Evolutionary conservation across 2,329 filamentous ascomycete genomes (phyloP).

Genomic region (Fusarium algeriense): DNA sequence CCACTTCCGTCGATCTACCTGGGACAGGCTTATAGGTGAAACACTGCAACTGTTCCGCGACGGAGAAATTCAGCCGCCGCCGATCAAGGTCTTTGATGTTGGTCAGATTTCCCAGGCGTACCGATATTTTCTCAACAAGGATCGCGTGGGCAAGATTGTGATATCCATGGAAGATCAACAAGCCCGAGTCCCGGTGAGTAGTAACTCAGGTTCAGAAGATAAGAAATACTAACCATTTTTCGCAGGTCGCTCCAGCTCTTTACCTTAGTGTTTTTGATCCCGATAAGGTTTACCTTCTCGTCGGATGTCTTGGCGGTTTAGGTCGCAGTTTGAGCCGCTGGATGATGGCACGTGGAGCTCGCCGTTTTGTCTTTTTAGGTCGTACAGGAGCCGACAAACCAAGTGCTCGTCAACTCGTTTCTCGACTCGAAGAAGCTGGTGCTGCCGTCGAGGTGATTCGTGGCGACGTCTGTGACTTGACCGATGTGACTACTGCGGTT

Average conservation of each 20-base stretch:
- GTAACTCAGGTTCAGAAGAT: rapidly evolving
- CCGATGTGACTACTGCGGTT: neutral
- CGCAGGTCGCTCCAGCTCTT: neutral
- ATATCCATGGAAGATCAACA: neutral
- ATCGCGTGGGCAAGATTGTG: neutral
- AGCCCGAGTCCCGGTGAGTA: neutral
- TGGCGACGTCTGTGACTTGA: neutral
- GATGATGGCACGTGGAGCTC: neutral
- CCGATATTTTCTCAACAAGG: neutral
- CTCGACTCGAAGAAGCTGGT: neutral
- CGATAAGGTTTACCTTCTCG: neutral
- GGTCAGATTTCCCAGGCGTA: neutral
- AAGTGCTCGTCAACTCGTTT: neutral
- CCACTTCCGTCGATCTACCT: neutral
- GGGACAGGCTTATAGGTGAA: neutral
- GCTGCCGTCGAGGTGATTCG: neutral
- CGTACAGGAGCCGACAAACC: neutral
- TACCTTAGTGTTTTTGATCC: neutral
- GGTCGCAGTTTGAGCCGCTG: neutral
- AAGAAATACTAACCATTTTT: rapidly evolving
- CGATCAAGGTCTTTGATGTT: neutral
- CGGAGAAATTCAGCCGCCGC: neutral
- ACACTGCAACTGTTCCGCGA: neutral
- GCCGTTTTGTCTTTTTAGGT: neutral
- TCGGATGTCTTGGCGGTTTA: neutral